Percentiles rank a stretch among this genome's conserved stretches.
phyloP scores from a whole-genome alignment of 1,284 basidiomycete species.

The Cutaneotrichosporon cutaneum region DNA sequence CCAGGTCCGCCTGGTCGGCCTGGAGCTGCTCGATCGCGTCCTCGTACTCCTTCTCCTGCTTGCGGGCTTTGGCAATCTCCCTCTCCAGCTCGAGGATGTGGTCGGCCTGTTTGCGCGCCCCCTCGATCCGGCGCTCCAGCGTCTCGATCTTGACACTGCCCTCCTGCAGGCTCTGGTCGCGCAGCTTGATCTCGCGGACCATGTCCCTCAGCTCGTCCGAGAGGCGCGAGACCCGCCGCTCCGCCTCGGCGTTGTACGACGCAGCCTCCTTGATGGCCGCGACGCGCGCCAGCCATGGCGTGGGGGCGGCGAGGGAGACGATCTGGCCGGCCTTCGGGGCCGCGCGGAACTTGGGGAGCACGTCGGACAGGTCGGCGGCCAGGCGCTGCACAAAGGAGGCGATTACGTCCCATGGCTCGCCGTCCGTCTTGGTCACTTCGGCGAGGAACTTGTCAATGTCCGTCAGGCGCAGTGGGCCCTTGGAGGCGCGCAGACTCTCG shows the following conservation, averaged over 20 bases:
- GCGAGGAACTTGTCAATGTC: slow-evolving; percentile 69
- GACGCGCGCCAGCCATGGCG: slow-evolving; percentile 87
- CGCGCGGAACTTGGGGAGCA: slow-evolving; percentile 70
- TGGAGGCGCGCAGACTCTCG: slow-evolving; percentile 68
- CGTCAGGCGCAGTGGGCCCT: slow-evolving; percentile 70
- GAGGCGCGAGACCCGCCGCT: slow-evolving; percentile 77
- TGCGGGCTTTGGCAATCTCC: slow-evolving; percentile 74
- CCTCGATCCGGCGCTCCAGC: slow-evolving; percentile 87
- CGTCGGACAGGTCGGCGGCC: slow-evolving; percentile 65
- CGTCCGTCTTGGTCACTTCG: slow-evolving; percentile 60
- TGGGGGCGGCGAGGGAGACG: slow-evolving; percentile 57
- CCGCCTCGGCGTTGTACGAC: slow-evolving; percentile 85
- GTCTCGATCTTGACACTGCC: slow-evolving; percentile 87
- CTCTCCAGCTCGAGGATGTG: slow-evolving; percentile 74
- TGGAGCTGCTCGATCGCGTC: slow-evolving; percentile 92
- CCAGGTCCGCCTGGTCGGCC: slow-evolving; percentile 77
- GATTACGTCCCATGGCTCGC: slow-evolving; percentile 70
- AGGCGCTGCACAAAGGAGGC: slow-evolving; percentile 67
- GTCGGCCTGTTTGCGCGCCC: slow-evolving; percentile 78
- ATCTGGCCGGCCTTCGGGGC: slow-evolving; percentile 62
- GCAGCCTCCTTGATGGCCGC: slow-evolving; percentile 79
- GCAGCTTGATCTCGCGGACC: slow-evolving; percentile 72
- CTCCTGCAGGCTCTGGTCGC: slow-evolving; percentile 90
- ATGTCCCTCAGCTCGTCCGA: slow-evolving; percentile 87
- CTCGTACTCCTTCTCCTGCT: slow-evolving; percentile 83